These are phyloP conservation scores for Colletotrichum cereale DNA, from an alignment of 2,329 filamentous ascomycete genomes.

Conservation along the genomic window DNA sequence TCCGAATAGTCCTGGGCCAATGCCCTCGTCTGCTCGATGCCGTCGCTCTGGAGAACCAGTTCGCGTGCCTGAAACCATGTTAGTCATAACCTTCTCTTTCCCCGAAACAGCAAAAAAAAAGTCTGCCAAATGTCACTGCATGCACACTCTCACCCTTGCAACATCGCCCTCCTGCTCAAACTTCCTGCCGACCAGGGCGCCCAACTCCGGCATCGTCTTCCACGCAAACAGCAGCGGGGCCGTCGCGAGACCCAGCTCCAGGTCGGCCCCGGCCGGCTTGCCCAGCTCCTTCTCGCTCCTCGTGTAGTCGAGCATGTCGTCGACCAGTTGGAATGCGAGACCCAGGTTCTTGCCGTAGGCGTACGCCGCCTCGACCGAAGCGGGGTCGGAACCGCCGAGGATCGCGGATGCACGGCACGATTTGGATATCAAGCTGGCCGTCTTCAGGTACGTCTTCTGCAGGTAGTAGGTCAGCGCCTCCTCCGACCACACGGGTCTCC, in stretches of 20 bases:
- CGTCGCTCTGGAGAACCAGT: slow-evolving; percentile 84
- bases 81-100: slow-evolving; percentile 33
- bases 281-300: slow-evolving; percentile 86
- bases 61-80: slow-evolving; percentile 77
- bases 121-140: not conserved
- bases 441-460: slow-evolving; percentile 98
- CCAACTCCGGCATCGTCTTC: slow-evolving; percentile 88
- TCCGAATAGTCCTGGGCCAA: slow-evolving; percentile 92
- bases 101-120: slow-evolving; percentile 1
- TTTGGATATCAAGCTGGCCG: slow-evolving; percentile 94
- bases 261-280: slow-evolving; percentile 93
- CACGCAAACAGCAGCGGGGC: slow-evolving; percentile 96
- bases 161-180: slow-evolving; percentile 89
- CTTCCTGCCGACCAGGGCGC: slow-evolving; percentile 90
- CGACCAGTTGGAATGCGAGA: slow-evolving; percentile 95
- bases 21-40: slow-evolving; percentile 90
- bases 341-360: slow-evolving; percentile 93
- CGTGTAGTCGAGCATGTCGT: slow-evolving; percentile 98
- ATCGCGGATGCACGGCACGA: slow-evolving; percentile 92
- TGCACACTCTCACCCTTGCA: slow-evolving; percentile 71
- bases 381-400: slow-evolving; percentile 79
- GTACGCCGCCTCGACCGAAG: slow-evolving; percentile 92
- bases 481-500: slow-evolving; percentile 86
- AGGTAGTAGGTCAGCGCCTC: slow-evolving; percentile 93
- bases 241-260: slow-evolving; percentile 93